A percentile compares a stretch with the other conserved stretches of the same genome.
Conservation (phyloP, 345 rosid species). For the Citropsis articulata region DNA sequence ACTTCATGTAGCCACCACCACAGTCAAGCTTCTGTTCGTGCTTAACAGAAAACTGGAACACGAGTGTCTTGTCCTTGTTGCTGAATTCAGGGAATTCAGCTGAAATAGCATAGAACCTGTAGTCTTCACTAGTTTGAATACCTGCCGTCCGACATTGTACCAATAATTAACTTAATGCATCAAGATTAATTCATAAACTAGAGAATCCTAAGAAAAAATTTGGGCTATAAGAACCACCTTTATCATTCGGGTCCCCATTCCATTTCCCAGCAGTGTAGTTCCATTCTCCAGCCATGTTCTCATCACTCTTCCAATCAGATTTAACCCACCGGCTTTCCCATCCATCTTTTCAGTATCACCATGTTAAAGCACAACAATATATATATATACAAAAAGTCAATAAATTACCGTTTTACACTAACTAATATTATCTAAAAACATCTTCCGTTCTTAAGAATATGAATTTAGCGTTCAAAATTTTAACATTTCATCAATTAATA, state of each 20-base stretch:
- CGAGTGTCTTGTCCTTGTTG: constrained; percentile 86
- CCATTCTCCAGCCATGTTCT: constrained; percentile 86
- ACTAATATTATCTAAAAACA: too few species aligned
- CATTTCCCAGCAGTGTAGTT: constrained; percentile 91
- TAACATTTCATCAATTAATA: background rate
- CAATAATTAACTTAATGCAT: background rate
- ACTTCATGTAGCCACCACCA: constrained; percentile 99
- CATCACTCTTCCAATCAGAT: constrained; percentile 95
- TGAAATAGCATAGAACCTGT: constrained; percentile 96
- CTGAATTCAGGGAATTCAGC: constrained; percentile 91
- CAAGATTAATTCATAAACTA: background rate
- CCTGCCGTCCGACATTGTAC: constrained; percentile 36
- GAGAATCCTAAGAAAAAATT: background rate
- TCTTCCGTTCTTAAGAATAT: background rate
- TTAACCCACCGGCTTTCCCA: constrained; percentile 92
- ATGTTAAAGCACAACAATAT: background rate
- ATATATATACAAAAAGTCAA: background rate
- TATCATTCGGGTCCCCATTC: constrained; percentile 82
- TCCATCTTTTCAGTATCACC: constrained; percentile 51
- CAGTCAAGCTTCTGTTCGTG: constrained; percentile 99
- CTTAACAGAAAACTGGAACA: constrained; percentile 96
- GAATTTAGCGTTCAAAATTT: background rate
- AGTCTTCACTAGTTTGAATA: constrained; percentile 96
- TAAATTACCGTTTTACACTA: background rate
- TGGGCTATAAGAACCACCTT: constrained; percentile 44